phyloP scores from a whole-genome alignment of 805 yeast species.

The Wickerhamia fluorescens region DNA sequence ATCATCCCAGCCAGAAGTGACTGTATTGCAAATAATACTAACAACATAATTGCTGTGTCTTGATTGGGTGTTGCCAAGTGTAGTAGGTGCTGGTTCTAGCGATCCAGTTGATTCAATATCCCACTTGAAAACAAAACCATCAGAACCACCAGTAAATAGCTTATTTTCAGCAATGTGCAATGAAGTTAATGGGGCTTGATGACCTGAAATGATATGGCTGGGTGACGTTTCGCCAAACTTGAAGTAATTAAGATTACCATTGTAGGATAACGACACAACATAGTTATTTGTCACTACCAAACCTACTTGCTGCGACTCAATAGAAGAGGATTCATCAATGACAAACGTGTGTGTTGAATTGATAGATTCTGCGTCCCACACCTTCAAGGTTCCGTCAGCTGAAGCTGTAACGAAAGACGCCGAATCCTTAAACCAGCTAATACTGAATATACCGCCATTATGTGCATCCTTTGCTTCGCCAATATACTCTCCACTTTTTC shows the following conservation, averaged over 20 bases:
- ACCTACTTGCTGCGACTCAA: constrained; percentile 74
- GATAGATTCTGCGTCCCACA: constrained; percentile 44
- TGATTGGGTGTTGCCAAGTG: constrained; percentile 23
- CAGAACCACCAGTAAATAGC: constrained; percentile 67
- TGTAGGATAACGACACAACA: constrained; percentile 59
- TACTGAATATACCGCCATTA: constrained; percentile 73
- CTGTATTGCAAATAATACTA: constrained; percentile 30
- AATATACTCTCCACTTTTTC: constrained; percentile 72
- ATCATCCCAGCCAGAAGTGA: constrained; percentile 90
- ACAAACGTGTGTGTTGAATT: constrained; percentile 44
- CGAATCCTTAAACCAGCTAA: constrained; percentile 60
- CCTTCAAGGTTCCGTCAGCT: constrained; percentile 70
- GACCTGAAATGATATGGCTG: constrained; percentile 52
- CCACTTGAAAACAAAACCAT: constrained; percentile 72
- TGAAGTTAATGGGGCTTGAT: constrained; percentile 75
- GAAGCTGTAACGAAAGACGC: constrained; percentile 66
- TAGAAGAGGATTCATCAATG: constrained; percentile 23
- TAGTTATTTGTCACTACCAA: constrained; percentile 55
- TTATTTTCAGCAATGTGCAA: constrained; percentile 23
- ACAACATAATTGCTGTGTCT: constrained; percentile 65
- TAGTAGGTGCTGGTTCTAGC: constrained; percentile 19
- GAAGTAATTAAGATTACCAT: constrained; percentile 67
- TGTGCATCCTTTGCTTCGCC: constrained; percentile 50
- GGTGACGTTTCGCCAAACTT: constrained; percentile 29
- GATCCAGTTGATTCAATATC: constrained; percentile 14